Base-by-base conservation (phyloP, 306 rosid species). In the Delonix regia region DNA sequence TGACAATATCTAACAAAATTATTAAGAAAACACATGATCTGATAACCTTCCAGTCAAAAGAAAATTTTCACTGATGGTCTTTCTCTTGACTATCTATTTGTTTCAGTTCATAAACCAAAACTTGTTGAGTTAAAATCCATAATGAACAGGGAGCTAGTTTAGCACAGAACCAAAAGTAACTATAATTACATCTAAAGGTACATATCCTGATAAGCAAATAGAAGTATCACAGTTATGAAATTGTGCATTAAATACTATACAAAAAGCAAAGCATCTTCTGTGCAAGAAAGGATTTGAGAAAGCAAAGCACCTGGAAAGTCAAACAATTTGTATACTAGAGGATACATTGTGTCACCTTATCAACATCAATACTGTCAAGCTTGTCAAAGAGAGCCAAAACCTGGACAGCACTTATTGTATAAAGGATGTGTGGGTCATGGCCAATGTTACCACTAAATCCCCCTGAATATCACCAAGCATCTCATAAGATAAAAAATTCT, bases 361-460 rank as follows among this genome's bases (percentile, higher is more conserved):
- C 95, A 6, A 76, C 83, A 67, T 92, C 91, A 69, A 92, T 61
- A 85, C 82, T 80, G 70, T 83, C 83, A 66, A 92, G 73, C 85
- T 89, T 90, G 85, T 90, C 84, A 81, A 89, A 90, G 61, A 89
- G 90, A 59, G 90, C 92, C 83, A 94, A 88, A 85, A 87, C 90
- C 86, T 94, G 97, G 61, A 94, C 90, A 6, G 92, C 95, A 62
- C 99, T 92, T n/a, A 92, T 88, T 18, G 99, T 93, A 83, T 93
- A 89, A 56, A 87, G 78, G 57, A 93, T 42, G 68, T 93, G 97
- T 0, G 98, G 97, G 48, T 89, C 96, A 74, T 95, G 99, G 44
- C 92, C 97, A 81, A 93, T 39, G 63, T 93, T 93, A 80, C 99
- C 99, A 34, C 85, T 87, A 81, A 91, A 95, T 24, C 97, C 99